A percentile compares a stretch with the other conserved stretches of the same genome.
Evolutionary conservation across 441 rosid species (phyloP).

Genomic region (Pelargonium australe): DNA sequence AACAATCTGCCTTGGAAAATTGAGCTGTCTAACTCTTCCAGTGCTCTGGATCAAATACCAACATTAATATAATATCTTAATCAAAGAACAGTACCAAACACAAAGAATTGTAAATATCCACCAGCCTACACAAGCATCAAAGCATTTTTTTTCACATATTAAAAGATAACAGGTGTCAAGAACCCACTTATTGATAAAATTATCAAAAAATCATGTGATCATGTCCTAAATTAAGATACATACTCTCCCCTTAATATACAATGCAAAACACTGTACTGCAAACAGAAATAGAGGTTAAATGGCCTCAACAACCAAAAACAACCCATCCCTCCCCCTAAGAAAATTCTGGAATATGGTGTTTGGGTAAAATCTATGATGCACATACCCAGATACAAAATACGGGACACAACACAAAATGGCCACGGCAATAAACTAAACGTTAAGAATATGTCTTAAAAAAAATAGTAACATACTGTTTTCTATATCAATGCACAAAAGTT

Average conservation of each 20-base stretch:
- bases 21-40: slow-evolving; percentile 63
- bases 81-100: neutral
- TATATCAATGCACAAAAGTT: no score
- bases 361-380: neutral
- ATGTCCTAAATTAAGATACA: neutral
- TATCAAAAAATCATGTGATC: neutral
- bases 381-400: no score
- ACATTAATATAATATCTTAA: slow-evolving; percentile 9
- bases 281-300: neutral
- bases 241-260: neutral
- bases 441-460: no score
- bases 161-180: neutral
- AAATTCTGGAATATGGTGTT: no score
- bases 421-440: no score
- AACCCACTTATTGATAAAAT: neutral
- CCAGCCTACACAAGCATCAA: neutral
- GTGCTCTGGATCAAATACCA: slow-evolving; percentile 53
- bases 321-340: neutral
- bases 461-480: no score
- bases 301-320: neutral
- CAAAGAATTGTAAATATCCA: neutral
- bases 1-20: slow-evolving; percentile 82
- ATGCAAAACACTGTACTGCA: slow-evolving; percentile 1
- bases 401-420: no score
- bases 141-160: neutral